Conservation (phyloP, 192 early-diverging fungal species). For the Coemansia sp. region DNA sequence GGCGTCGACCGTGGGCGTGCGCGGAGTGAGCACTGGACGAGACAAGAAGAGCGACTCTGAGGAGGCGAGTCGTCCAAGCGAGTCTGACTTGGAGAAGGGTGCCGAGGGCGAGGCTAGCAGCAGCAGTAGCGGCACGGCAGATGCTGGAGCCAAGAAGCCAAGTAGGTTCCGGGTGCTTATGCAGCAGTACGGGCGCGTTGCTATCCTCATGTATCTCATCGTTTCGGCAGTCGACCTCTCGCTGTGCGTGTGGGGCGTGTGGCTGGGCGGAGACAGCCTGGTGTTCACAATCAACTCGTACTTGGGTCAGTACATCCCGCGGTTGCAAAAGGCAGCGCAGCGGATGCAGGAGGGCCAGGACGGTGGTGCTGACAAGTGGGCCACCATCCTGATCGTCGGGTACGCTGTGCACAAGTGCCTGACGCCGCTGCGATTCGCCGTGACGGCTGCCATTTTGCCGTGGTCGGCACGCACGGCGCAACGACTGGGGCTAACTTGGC, state of each 20-base stretch:
- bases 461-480: slow-evolving; percentile 55
- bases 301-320: slow-evolving; percentile 56
- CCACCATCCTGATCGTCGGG: slow-evolving; percentile 54
- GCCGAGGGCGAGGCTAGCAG: slow-evolving; percentile 13
- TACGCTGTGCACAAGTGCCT: slow-evolving; percentile 58
- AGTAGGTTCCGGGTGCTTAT: slow-evolving; percentile 52
- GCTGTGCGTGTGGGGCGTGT: slow-evolving; percentile 55
- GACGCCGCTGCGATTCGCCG: slow-evolving; percentile 48
- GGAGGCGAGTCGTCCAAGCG: not conserved
- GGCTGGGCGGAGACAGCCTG: slow-evolving; percentile 56
- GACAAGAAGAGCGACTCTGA: slow-evolving; percentile 15
- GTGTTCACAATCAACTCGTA: slow-evolving; percentile 54
- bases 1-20: slow-evolving; percentile 37
- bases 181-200: slow-evolving; percentile 59
- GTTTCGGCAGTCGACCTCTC: slow-evolving; percentile 53
- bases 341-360: slow-evolving; percentile 46
- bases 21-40: slow-evolving; percentile 29
- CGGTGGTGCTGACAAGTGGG: slow-evolving; percentile 55
- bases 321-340: slow-evolving; percentile 54
- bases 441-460: slow-evolving; percentile 53
- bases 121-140: not conserved
- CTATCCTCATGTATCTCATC: slow-evolving; percentile 47
- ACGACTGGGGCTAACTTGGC: slow-evolving; percentile 53
- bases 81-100: slow-evolving; percentile 29
- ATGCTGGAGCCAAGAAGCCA: slow-evolving; percentile 38